Base-by-base conservation (phyloP, 768 basidiomycete species). In the Boletus rex-veris region DNA sequence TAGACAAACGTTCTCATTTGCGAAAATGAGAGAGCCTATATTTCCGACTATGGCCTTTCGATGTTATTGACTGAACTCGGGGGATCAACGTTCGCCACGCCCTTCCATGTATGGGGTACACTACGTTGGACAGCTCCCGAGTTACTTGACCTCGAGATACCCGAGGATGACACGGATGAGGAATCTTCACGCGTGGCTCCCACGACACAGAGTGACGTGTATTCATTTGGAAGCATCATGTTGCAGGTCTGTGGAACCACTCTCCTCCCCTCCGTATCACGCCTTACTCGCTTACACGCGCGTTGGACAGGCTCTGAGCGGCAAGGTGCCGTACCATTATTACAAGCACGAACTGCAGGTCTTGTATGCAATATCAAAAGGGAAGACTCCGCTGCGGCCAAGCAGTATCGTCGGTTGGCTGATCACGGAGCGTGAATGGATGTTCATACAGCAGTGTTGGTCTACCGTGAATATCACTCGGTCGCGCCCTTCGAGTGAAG, bases 21-120 rank as follows among this genome's bases (percentile, higher is more conserved):
- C 7, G 63, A 64, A 12, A 50, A 63, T 4, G 66, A 69, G 5
- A 63, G 66, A 19, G 75, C 76, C 1, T 74, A 70, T 44, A 62
- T 78, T 7, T 67, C 75, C 11, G 78, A 80, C 58, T 80, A 79
- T 53, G 77, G 77, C 2, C 63, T 78, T 11, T 61, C 61, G n/a
- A 54, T 33, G 7, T 11, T 60, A 6, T 33, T 57, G 26, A 45
- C 41, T 2, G 55, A 53, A 31, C 48, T 60, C 5, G 33, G 26
- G 8, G 51, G 48, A 9, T 33, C 40, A 15, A 50, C 52, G 10
- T 21, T 21, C 21, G 21, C 21, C 21, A 21, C 21, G 21, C 56
- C 58, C 36, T 48, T 67, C 31, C 46, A 30, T 9, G 38, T 36
- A 54, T 21, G 61, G 57, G 58, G 53, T 0, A 52, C 54, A 12